phyloP scores from a whole-genome alignment of 345 rosid genomes.

The Citrus sinensis region DNA sequence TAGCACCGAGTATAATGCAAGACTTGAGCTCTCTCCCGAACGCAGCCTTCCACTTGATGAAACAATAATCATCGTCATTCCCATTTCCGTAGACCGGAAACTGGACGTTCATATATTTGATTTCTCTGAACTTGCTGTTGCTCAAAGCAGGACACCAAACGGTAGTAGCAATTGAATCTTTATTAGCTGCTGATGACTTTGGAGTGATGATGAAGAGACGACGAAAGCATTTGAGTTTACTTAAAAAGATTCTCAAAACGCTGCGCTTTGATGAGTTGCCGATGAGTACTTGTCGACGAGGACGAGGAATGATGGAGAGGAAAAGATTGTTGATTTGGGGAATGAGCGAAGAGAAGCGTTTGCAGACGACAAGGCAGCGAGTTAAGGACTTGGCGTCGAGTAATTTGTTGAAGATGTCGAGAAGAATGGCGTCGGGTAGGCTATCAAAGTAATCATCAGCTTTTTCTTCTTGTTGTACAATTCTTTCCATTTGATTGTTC shows the following conservation, averaged over 20 bases:
- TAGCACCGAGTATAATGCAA: conserved; percentile 41
- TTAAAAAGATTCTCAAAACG: not conserved
- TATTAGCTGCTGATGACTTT: not conserved
- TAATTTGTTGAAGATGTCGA: conserved; percentile 22
- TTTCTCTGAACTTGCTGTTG: conserved; percentile 20
- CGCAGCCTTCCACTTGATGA: conserved; percentile 46
- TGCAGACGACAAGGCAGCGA: conserved; percentile 17
- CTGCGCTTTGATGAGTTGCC: not conserved
- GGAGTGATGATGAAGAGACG: conserved; percentile 10
- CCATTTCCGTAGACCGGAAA: conserved; percentile 23
- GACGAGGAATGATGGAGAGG: conserved; percentile 9
- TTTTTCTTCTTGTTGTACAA: no score
- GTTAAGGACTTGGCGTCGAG: conserved; percentile 16
- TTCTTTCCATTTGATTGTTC: not conserved
- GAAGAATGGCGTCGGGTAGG: conserved; percentile 22
- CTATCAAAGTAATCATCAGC: conserved; percentile 14
- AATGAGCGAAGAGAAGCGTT: conserved; percentile 19
- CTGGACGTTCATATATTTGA: conserved; percentile 29
- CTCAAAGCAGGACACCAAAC: not conserved
- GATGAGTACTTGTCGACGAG: not conserved
- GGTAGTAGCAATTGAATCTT: not conserved
- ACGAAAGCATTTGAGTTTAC: conserved; percentile 15
- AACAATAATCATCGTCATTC: conserved; percentile 10
- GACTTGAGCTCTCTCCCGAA: conserved; percentile 31
- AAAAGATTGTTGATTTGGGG: conserved; percentile 15